Conservation (phyloP, 2,329 filamentous ascomycete species). For the Trichoderma koningii region DNA sequence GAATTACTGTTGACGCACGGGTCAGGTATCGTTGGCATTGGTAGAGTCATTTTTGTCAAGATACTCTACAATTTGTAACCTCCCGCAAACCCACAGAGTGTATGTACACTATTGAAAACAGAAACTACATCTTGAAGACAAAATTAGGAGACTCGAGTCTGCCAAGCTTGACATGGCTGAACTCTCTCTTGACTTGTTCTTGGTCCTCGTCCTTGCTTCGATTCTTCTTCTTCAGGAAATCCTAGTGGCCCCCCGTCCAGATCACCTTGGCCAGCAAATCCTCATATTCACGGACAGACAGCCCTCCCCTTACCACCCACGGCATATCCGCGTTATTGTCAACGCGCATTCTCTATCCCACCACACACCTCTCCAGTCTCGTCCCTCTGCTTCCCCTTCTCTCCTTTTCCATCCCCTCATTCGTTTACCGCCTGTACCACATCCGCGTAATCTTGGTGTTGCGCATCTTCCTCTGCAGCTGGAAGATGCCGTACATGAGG, state of each 20-base stretch:
- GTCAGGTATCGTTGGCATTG: slow-evolving; percentile 1
- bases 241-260: background rate
- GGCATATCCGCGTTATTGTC: no score
- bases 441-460: slow-evolving; percentile 57
- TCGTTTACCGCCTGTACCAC: slow-evolving; percentile 58
- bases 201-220: background rate
- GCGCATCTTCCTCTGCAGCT: slow-evolving; percentile 76
- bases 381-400: no score
- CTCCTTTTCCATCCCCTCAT: background rate
- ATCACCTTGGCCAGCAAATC: no score
- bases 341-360: no score
- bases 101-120: slow-evolving; percentile 26
- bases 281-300: no score
- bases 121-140: background rate
- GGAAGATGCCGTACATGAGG: slow-evolving; percentile 71
- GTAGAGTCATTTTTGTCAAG: slow-evolving; percentile 25
- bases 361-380: background rate
- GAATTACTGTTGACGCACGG: background rate
- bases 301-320: background rate
- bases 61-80: slow-evolving; percentile 22
- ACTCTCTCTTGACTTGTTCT: background rate
- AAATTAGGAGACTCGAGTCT: slow-evolving; percentile 12
- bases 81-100: slow-evolving; percentile 22
- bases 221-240: background rate
- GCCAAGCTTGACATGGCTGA: background rate